Evolutionary conservation across 2,329 filamentous ascomycete species (phyloP).

Genomic region (Alternaria metachromatica): DNA sequence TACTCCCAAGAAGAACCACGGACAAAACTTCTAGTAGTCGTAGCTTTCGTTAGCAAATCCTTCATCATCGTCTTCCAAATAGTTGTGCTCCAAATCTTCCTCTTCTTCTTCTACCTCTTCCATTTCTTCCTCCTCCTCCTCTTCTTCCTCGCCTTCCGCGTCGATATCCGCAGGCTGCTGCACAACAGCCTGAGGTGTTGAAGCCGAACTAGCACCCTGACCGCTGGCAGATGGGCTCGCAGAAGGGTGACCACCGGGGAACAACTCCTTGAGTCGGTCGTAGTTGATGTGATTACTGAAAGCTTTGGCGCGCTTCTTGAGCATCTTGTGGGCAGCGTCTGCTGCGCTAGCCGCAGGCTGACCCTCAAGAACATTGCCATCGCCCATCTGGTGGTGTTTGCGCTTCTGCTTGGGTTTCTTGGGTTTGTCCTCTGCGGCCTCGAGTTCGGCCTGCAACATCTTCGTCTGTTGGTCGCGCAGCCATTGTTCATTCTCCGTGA

Average conservation of each 20-base stretch:
- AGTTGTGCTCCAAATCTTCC: slow-evolving; percentile 49
- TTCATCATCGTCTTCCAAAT: slow-evolving; percentile 53
- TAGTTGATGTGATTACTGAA: slow-evolving; percentile 58
- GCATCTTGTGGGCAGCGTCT: slow-evolving; percentile 55
- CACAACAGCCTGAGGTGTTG: slow-evolving; percentile 11
- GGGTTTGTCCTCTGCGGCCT: slow-evolving; percentile 58
- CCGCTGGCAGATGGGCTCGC: slow-evolving; percentile 28
- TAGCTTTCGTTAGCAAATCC: slow-evolving; percentile 51
- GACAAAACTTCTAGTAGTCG: slow-evolving; percentile 23
- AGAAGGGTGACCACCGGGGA: slow-evolving; percentile 31
- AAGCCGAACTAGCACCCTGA: slow-evolving; percentile 28
- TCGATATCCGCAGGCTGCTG: slow-evolving; percentile 16
- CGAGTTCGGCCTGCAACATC: slow-evolving; percentile 73
- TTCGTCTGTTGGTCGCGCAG: slow-evolving; percentile 86
- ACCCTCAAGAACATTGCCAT: slow-evolving; percentile 52
- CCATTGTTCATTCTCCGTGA: slow-evolving; percentile 94
- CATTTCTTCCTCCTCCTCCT: slow-evolving; percentile 34
- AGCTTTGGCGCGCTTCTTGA: slow-evolving; percentile 52
- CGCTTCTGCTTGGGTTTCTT: slow-evolving; percentile 57
- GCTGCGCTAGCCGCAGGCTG: slow-evolving; percentile 53
- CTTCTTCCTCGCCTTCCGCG: slow-evolving; percentile 27
- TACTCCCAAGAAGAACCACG: background rate
- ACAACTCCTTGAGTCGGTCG: slow-evolving; percentile 52
- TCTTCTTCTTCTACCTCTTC: slow-evolving; percentile 49
- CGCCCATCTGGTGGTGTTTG: slow-evolving; percentile 47